Base-by-base conservation (phyloP, 805 yeast genomes). In the Candida xyloterini region DNA sequence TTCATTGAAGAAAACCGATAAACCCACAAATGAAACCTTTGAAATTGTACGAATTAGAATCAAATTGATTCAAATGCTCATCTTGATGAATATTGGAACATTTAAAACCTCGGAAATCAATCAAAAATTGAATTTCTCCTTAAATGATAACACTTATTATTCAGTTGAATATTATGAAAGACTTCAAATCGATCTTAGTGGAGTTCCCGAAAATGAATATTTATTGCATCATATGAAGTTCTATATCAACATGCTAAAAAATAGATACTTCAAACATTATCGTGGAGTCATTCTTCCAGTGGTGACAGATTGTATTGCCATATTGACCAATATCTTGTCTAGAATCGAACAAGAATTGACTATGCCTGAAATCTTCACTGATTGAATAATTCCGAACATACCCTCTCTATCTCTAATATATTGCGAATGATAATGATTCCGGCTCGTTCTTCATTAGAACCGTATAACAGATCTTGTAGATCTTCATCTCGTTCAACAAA, bases 401-500 rank as follows among this genome's bases (percentile, higher is more conserved):
- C 76, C n/a, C 56, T 50, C 36, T 67, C 72, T 24, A 84, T 57
- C 20, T 84, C 84, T 22, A 71, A 58, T 20, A 86, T 71, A 44
- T 75, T 73, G 47, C 79, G 68, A 30, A 85, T 66, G n/a, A 79
- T 60, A n/a, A 63, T 44, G 29, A 79, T 72, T 2, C 76, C 77
- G 6, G 61, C 58, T 8, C 40, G 36, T 23, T 62, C 62, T 3
- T 69, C 68, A 15, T 62, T 60, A 5, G 57, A 47, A 0, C 67
- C 67, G 8, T 47, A 50, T 7, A 48, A 48, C 32, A 73, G 43
- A 14, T 56, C 61, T 10, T 72, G 64, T 33, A 65, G 57, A 42
- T 76, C 85, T 27, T 72, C 75, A 26, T 74, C 81, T 21, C 78
- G 68, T 59, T 91, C 97, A n/a, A 84, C 78, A 48, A 76, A 79